Evolutionary conservation across 495 filamentous ascomycete species (phyloP).

Genomic region (Penicillium cinerascens): DNA sequence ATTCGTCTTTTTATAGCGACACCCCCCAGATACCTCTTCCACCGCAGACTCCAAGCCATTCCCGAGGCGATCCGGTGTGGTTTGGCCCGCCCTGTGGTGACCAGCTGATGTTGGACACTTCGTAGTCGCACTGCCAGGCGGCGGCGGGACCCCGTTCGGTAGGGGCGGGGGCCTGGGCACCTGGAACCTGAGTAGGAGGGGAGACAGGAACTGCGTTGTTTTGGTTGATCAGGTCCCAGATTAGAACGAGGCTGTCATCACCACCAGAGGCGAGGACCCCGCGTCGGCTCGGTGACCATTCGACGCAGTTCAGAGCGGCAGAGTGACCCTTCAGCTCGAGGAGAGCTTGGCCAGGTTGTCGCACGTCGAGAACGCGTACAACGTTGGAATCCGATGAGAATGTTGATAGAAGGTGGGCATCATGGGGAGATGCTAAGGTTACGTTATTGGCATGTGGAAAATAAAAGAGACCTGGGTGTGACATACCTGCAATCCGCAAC

Average conservation of each 20-base stretch:
- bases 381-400: slow-evolving; percentile 92
- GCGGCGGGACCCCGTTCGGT: slow-evolving; percentile 66
- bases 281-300: slow-evolving; percentile 87
- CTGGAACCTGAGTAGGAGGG: slow-evolving; percentile 30
- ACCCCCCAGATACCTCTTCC: slow-evolving; percentile 92
- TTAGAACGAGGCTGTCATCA: slow-evolving; percentile 83
- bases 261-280: slow-evolving; percentile 89
- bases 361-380: slow-evolving; percentile 93
- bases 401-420: slow-evolving; percentile 91
- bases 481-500: slow-evolving; percentile 69
- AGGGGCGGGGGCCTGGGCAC: slow-evolving; percentile 30
- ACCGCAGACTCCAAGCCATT: slow-evolving; percentile 93
- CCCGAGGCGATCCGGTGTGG: slow-evolving; percentile 62
- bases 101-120: slow-evolving; percentile 95
- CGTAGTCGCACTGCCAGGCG: slow-evolving; percentile 92
- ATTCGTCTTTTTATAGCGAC: slow-evolving; percentile 45
- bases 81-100: slow-evolving; percentile 72
- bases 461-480: not conserved
- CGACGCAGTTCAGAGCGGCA: slow-evolving; percentile 81
- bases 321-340: slow-evolving; percentile 92
- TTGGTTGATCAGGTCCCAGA: slow-evolving; percentile 89
- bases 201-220: slow-evolving; percentile 49
- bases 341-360: slow-evolving; percentile 92
- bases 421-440: slow-evolving; percentile 82
- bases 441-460: not conserved